Percentiles rank a stretch among this genome's conserved stretches.
phyloP scores from a whole-genome alignment of 2,329 filamentous ascomycete species.

The Bipolaris sorokiniana region DNA sequence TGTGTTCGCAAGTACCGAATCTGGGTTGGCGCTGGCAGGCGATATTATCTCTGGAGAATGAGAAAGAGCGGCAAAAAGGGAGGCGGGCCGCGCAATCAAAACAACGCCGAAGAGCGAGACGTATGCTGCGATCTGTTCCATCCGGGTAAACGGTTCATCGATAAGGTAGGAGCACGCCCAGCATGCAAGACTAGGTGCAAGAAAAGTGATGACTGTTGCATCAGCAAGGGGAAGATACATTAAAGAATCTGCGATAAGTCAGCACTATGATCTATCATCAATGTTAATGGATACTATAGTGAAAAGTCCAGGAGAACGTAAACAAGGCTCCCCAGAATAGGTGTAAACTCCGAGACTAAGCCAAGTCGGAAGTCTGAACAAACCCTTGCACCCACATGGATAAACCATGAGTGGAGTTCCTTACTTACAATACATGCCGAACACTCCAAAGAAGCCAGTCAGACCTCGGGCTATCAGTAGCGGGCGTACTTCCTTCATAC shows the following conservation, averaged over 20 bases:
- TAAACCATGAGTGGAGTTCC: conserved; percentile 36
- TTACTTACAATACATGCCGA: conserved; percentile 70
- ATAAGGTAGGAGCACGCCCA: conserved; percentile 79
- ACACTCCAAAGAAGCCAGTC: conserved; percentile 77
- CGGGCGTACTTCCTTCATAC: conserved; percentile 67
- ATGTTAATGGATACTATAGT: conserved; percentile 7
- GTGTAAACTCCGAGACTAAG: background rate
- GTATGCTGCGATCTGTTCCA: conserved; percentile 76
- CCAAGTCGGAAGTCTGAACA: conserved; percentile 2
- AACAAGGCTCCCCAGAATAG: background rate
- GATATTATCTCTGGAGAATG: conserved; percentile 30
- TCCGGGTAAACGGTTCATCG: conserved; percentile 77
- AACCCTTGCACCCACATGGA: conserved; percentile 25
- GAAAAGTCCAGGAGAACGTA: background rate
- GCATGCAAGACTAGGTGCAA: conserved; percentile 78
- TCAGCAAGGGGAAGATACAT: conserved; percentile 85
- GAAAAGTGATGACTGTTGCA: conserved; percentile 87
- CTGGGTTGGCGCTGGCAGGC: conserved; percentile 42
- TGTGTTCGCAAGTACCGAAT: conserved; percentile 38
- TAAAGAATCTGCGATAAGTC: conserved; percentile 59
- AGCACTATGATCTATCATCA: conserved; percentile 27
- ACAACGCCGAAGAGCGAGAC: conserved; percentile 80
- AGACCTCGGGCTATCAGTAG: conserved; percentile 73
- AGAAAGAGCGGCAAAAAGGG: conserved; percentile 56
- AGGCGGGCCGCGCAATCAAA: conserved; percentile 76